Percentiles rank a stretch among this genome's conserved stretches.
Evolutionary conservation across 1,139 yeast genomes (phyloP).

Genomic region (Groenewaldozyma sp.): DNA sequence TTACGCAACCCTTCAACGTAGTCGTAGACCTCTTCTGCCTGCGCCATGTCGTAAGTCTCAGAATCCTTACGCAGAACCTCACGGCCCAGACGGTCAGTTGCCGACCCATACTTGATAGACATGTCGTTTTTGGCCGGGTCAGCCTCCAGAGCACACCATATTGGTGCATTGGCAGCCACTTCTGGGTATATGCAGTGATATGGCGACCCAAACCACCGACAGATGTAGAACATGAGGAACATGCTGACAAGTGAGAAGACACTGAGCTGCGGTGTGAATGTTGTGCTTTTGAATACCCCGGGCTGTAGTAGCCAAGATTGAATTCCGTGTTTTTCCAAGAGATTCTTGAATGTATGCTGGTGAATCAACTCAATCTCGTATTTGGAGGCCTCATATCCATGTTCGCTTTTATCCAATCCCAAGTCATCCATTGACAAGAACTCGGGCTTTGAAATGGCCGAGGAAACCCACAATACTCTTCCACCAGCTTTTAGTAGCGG

Average conservation of each 20-base stretch:
- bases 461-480: conserved; percentile 73
- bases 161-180: conserved; percentile 81
- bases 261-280: conserved; percentile 69
- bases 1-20: conserved; percentile 47
- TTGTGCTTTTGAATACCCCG: conserved; percentile 82
- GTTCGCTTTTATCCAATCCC: conserved; percentile 52
- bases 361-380: conserved; percentile 79
- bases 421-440: conserved; percentile 65
- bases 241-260: conserved; percentile 75
- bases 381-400: conserved; percentile 89
- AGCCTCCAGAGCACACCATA: conserved; percentile 45
- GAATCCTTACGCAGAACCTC: conserved; percentile 51
- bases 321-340: conserved; percentile 43
- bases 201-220: conserved; percentile 71
- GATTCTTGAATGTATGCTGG: conserved; percentile 49
- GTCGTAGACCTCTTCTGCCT: conserved; percentile 51
- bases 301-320: conserved; percentile 80
- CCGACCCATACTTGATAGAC: conserved; percentile 64
- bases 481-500: conserved; percentile 48
- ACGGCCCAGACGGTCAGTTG: conserved; percentile 51
- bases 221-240: conserved; percentile 75
- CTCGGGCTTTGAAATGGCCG: conserved; percentile 66
- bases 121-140: conserved; percentile 40
- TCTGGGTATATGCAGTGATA: conserved; percentile 87
- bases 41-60: conserved; percentile 45